A percentile compares a stretch with the other conserved stretches of the same genome.
Conservation (phyloP, 2,329 filamentous ascomycete genomes). For the Penicillium sp. region DNA sequence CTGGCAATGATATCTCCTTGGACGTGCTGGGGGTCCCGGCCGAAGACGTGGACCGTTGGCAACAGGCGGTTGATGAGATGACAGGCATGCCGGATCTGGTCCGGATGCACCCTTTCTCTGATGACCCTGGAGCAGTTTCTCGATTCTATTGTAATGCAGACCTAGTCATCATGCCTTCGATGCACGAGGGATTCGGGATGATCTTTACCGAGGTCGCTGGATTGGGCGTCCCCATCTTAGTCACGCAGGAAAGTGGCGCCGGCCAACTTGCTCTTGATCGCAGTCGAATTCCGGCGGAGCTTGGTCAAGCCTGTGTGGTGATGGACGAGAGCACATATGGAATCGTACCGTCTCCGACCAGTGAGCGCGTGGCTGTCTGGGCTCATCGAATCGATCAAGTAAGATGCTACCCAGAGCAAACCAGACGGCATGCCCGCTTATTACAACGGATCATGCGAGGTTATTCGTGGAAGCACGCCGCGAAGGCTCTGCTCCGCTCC, state of each 20-base stretch:
- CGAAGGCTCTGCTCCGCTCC: conserved; percentile 1
- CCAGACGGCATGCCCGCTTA: neutral
- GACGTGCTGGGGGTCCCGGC: neutral
- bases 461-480: neutral
- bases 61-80: neutral
- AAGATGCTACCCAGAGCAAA: conserved; percentile 1
- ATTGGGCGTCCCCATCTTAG: neutral
- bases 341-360: neutral
- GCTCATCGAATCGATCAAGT: conserved; percentile 1
- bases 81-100: neutral
- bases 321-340: conserved; percentile 2
- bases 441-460: conserved; percentile 2
- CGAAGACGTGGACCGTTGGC: neutral
- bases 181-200: conserved; percentile 4
- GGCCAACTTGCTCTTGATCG: conserved; percentile 1
- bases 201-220: conserved; percentile 1
- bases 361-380: neutral
- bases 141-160: neutral
- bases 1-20: neutral
- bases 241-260: neutral
- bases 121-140: neutral
- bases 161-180: neutral
- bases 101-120: neutral
- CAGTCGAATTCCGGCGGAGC: neutral
- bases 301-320: neutral